Evolutionary conservation across 1,284 basidiomycete species (phyloP).

Genomic region (Apiotrichum domesticum): DNA sequence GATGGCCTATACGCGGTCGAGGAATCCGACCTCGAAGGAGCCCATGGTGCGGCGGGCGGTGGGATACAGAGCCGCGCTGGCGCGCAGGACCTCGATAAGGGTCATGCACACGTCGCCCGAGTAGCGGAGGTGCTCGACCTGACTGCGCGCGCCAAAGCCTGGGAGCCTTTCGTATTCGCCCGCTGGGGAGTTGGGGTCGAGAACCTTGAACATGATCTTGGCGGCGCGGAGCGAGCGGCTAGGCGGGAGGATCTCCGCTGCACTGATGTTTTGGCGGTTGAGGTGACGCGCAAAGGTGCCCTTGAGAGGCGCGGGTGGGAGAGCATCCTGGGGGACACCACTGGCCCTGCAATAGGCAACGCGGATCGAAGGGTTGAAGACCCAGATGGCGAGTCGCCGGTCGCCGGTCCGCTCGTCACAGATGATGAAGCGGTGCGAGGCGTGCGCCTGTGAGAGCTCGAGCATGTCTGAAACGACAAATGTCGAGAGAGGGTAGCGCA

Average conservation of each 20-base stretch:
- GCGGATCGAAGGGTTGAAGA: constrained; percentile 79
- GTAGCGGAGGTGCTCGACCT: constrained; percentile 36
- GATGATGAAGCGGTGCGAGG: constrained; percentile 78
- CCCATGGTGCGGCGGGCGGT: constrained; percentile 26
- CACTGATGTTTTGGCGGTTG: constrained; percentile 1
- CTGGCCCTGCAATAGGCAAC: constrained; percentile 55
- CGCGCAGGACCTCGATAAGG: constrained; percentile 23
- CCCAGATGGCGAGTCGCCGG: constrained; percentile 75
- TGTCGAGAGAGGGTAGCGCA: constrained; percentile 66
- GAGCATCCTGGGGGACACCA: background rate
- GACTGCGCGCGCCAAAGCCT: constrained; percentile 9
- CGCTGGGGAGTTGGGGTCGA: constrained; percentile 9
- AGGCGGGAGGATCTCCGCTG: background rate
- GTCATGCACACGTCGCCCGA: constrained; percentile 26
- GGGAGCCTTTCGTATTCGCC: constrained; percentile 5
- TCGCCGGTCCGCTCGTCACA: constrained; percentile 73
- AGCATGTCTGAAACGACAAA: constrained; percentile 81
- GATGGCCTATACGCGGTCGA: constrained; percentile 22
- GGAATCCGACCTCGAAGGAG: constrained; percentile 36
- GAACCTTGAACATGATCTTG: constrained; percentile 36
- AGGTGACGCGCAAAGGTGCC: background rate
- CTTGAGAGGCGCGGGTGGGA: background rate
- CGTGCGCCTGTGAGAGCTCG: constrained; percentile 79
- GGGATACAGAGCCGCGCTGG: constrained; percentile 32
- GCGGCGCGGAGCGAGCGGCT: constrained; percentile 21